Evolutionary conservation across 352 stramenopile genomes (phyloP).

Genomic region (Pythium insidiosum): DNA sequence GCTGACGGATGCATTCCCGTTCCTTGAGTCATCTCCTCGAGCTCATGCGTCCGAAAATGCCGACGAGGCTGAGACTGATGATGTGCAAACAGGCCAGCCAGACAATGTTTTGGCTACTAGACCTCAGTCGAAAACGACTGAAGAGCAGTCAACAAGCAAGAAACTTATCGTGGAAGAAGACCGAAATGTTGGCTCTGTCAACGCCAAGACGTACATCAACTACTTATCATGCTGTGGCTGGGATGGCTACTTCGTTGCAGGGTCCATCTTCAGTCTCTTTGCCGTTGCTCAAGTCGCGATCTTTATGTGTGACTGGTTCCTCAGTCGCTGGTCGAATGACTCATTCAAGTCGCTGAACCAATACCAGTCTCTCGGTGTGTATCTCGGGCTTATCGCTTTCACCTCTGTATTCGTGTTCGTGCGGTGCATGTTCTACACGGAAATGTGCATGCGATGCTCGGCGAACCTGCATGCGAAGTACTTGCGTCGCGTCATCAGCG

Average conservation of each 20-base stretch:
- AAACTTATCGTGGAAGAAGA: constrained; percentile 17
- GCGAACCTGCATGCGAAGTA: no score
- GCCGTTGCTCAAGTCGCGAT: constrained; percentile 10
- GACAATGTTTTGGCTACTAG: no score
- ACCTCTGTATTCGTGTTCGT: no score
- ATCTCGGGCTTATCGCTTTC: no score
- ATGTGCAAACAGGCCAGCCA: no score
- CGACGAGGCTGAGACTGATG: no score
- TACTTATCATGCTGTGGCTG: constrained; percentile 8
- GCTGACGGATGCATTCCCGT: constrained; percentile 34
- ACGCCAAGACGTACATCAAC: constrained; percentile 6
- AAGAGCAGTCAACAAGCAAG: no score
- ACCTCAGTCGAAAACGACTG: not conserved
- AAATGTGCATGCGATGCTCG: no score
- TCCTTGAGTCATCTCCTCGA: constrained; percentile 10
- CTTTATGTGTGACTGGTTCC: constrained; percentile 12
- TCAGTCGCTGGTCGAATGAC: constrained; percentile 17
- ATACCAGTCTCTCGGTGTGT: constrained; percentile 11
- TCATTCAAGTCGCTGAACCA: constrained; percentile 1
- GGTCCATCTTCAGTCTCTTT: constrained; percentile 5
- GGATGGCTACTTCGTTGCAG: not conserved
- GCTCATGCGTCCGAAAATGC: not conserved
- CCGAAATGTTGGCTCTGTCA: constrained; percentile 8
- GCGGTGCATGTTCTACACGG: no score
- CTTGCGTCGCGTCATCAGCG: no score